Base-by-base conservation (phyloP, 441 rosid species). In the Erodium moschatum region DNA sequence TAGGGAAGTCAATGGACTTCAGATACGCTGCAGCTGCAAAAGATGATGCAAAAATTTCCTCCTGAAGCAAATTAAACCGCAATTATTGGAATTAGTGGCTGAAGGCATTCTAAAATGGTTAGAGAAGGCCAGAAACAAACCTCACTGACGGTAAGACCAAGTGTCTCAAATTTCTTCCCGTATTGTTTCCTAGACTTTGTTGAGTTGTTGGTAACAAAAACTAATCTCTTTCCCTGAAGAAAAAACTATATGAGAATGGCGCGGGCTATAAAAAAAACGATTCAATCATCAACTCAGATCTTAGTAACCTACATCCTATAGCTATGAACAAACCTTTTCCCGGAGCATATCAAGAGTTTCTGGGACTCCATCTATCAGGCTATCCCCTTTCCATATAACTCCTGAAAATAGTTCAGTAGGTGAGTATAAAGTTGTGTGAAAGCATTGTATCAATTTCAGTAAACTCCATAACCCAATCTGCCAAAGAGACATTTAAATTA, bases 171-270 rank as follows among this genome's bases (percentile, higher is more conserved):
- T 81, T 86, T 88, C 74, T 85, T 88, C 65, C 93, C 90, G 67
- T 88, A 88, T 35, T 88, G 93, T 80, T 88, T 88, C 82, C 93
- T 83, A 1, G 93, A 88, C 79, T 88, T 88, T 40, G 93, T 88
- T 0, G 93, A 88, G 79, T 88, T 88, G 79, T 88, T 88, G 31
- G 93, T 88, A n/a, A 88, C 90, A 72, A 88, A 87, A 68, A 88
- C 90, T 75, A 88, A 71, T 29, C 90, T 84, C 81, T 88, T 88
- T 5, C 89, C 93, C 93, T 86, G 76, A 24, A 74, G 19, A 27
- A 33, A 29, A 1, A 73, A 2, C 5, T 4, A 40, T 12, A 27
- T 64, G 8, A 66, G 60, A 52, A 15, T 5, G 60, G 21, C 15
- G 21, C 21, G 15, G 21, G 21, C 8, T 52, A 40, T 1, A 16